These are phyloP conservation scores for Microcyclospora tardicrescens DNA, from an alignment of 2,329 filamentous ascomycete species.

Conservation along the genomic window DNA sequence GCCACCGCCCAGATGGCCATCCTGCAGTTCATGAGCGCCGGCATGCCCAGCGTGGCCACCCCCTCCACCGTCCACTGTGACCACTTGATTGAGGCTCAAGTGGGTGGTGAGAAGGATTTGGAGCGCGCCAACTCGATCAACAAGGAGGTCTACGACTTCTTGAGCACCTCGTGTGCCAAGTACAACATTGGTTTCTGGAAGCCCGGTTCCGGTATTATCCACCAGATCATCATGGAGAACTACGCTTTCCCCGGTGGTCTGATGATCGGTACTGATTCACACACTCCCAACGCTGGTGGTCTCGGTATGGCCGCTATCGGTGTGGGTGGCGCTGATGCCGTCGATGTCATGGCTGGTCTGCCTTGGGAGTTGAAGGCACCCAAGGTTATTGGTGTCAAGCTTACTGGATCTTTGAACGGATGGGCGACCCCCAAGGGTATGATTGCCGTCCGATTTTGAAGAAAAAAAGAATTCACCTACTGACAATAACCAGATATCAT, in stretches of 20 bases:
- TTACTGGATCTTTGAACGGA: conserved; percentile 77
- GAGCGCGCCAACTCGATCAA: conserved; percentile 83
- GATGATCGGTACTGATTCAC: conserved; percentile 93
- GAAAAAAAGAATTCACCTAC: background rate
- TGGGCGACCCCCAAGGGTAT: conserved; percentile 88
- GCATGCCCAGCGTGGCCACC: conserved; percentile 89
- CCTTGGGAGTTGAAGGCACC: conserved; percentile 98
- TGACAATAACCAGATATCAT: conserved; percentile 59
- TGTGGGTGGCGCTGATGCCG: conserved; percentile 95
- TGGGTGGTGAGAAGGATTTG: conserved; percentile 88
- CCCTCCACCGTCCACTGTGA: conserved; percentile 96
- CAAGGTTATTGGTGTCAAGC: conserved; percentile 90
- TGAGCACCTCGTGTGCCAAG: conserved; percentile 86
- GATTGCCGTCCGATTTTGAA: conserved; percentile 16
- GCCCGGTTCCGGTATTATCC: conserved; percentile 96
- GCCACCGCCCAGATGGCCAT: conserved; percentile 99
- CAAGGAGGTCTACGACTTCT: conserved; percentile 98
- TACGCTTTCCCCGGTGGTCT: conserved; percentile 98
- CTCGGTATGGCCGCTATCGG: conserved; percentile 86
- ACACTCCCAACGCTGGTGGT: conserved; percentile 95
- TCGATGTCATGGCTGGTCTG: conserved; percentile 94
- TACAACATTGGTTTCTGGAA: conserved; percentile 99
- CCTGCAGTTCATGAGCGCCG: conserved; percentile 98
- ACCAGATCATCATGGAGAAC: conserved; percentile 97
- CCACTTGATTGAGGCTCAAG: conserved; percentile 95